Conservation (phyloP, 202 grass and related monocot species). For the Setaria viridis region DNA sequence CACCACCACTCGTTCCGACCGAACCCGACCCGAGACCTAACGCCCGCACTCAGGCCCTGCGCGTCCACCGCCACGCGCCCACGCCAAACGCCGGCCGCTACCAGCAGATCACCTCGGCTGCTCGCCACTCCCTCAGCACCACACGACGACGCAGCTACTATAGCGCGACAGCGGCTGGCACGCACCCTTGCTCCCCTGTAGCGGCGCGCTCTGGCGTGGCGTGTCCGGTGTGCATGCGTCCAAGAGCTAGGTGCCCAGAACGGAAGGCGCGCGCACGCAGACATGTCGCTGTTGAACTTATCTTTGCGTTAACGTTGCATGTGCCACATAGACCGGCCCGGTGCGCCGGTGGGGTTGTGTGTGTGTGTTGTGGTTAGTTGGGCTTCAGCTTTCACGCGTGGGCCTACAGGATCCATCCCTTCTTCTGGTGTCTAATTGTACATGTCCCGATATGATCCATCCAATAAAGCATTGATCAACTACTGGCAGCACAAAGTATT, state of each 20-base stretch:
- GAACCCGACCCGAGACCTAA: too few species aligned
- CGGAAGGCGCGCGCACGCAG: not conserved
- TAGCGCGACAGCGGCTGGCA: constrained; percentile 25
- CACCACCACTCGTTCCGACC: too few species aligned
- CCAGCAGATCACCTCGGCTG: too few species aligned
- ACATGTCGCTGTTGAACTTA: not conserved
- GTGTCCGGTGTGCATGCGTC: not conserved
- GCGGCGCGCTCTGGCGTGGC: too few species aligned
- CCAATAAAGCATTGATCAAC: not conserved
- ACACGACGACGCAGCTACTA: too few species aligned
- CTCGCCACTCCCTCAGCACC: too few species aligned
- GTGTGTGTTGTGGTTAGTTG: not conserved
- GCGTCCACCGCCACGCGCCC: too few species aligned
- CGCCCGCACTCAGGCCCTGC: too few species aligned
- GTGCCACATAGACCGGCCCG: not conserved
- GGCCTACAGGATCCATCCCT: not conserved
- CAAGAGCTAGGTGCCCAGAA: constrained; percentile 15
- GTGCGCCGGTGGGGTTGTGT: too few species aligned
- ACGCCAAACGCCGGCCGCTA: too few species aligned
- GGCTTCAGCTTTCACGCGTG: constrained; percentile 8
- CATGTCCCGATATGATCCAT: not conserved
- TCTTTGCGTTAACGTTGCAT: not conserved
- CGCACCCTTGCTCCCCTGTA: constrained; percentile 16
- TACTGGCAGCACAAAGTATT: too few species aligned
- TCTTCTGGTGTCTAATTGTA: not conserved